Conservation (phyloP, 352 stramenopile species). For the Pythium myriotylum region DNA sequence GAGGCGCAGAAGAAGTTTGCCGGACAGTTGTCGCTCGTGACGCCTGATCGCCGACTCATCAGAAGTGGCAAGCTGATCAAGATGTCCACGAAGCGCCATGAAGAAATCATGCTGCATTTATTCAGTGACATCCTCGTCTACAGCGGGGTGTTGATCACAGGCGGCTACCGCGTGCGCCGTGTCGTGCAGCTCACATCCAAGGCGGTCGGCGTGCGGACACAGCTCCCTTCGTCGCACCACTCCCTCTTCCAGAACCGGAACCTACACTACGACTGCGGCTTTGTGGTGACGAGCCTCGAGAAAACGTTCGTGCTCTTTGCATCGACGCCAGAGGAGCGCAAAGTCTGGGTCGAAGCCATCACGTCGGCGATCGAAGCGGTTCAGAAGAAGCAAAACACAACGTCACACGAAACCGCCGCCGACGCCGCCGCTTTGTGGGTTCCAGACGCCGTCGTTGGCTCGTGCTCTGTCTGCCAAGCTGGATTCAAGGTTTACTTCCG, state of each 20-base stretch:
- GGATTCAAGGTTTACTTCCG: conserved; percentile 81
- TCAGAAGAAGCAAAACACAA: conserved; percentile 35
- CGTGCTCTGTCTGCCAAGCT: conserved; percentile 67
- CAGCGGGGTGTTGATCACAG: conserved; percentile 72
- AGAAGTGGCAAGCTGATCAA: conserved; percentile 77
- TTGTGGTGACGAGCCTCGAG: conserved; percentile 77
- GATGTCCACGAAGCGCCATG: conserved; percentile 79
- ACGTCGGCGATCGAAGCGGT: conserved; percentile 53
- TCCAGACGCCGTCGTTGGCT: conserved; percentile 62
- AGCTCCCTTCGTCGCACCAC: conserved; percentile 54
- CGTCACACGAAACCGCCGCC: conserved; percentile 37
- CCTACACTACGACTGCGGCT: conserved; percentile 58
- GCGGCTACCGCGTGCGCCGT: conserved; percentile 70
- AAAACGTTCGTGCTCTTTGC: conserved; percentile 86
- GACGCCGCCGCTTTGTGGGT: conserved; percentile 79
- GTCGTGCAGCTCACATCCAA: conserved; percentile 77
- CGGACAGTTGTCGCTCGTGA: conserved; percentile 73
- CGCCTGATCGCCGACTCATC: conserved; percentile 57
- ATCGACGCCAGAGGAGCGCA: conserved; percentile 41
- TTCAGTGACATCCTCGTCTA: conserved; percentile 89
- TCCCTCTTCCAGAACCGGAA: conserved; percentile 51
- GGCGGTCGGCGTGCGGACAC: conserved; percentile 62
- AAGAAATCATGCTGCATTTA: conserved; percentile 84
- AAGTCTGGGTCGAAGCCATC: conserved; percentile 68
- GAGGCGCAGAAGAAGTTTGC: conserved; percentile 80